Percentiles rank a stretch among this genome's conserved stretches.
Evolutionary conservation across 768 basidiomycete genomes (phyloP).

Genomic region (Tephrocybe sp.): DNA sequence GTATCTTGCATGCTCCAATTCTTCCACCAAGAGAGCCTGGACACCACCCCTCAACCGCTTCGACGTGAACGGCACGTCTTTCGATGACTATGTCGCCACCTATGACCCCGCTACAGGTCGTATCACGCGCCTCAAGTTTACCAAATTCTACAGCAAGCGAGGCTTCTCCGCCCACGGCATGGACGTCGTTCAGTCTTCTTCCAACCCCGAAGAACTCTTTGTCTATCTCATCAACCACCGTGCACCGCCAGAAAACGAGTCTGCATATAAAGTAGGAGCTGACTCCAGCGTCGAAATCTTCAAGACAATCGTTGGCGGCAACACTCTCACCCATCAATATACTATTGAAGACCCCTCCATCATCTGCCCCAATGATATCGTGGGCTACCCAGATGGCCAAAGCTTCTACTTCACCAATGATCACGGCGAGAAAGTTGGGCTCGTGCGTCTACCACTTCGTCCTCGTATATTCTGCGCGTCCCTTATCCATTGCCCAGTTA

Average conservation of each 20-base stretch:
- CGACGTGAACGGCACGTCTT: constrained; percentile 31
- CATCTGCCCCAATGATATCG: constrained; percentile 69
- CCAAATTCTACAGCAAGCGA: constrained; percentile 36
- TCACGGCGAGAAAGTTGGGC: constrained; percentile 50
- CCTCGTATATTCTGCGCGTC: not conserved
- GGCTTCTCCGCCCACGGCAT: constrained; percentile 65
- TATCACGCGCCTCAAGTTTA: constrained; percentile 45
- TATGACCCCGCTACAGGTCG: constrained; percentile 50
- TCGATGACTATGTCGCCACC: constrained; percentile 57
- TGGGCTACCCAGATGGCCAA: constrained; percentile 61
- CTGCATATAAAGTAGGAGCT: constrained; percentile 50
- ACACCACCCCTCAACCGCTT: constrained; percentile 40
- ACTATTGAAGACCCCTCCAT: constrained; percentile 60
- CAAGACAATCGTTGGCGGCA: constrained; percentile 45
- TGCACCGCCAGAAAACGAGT: constrained; percentile 38
- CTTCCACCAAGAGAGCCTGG: constrained; percentile 49
- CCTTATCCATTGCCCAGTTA: constrained; percentile 10
- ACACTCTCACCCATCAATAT: constrained; percentile 48
- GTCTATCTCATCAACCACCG: constrained; percentile 77
- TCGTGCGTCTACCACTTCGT: constrained; percentile 42
- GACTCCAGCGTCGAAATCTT: constrained; percentile 76
- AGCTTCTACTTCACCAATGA: constrained; percentile 76
- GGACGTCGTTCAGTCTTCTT: constrained; percentile 59
- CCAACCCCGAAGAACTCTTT: constrained; percentile 50
- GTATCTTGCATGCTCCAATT: constrained; percentile 65